These are phyloP conservation scores for Casuarina equisetifolia DNA, from an alignment of 306 rosid species.

Conservation along the genomic window DNA sequence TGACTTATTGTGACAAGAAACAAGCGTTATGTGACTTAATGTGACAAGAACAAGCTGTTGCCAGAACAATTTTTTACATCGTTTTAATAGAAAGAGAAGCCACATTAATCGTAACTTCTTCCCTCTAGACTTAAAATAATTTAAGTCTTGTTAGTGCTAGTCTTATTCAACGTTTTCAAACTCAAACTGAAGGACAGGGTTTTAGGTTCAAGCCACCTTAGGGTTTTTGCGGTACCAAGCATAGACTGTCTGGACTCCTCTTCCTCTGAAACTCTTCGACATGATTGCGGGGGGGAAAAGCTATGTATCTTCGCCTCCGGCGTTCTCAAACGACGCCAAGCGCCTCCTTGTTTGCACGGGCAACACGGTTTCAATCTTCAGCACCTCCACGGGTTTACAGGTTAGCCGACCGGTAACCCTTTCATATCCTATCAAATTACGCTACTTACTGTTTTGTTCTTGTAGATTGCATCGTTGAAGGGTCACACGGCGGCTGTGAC, in stretches of 20 bases:
- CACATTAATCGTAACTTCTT: too few relatives aligned
- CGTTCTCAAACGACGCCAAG: constrained; percentile 76
- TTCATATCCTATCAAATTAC: background rate
- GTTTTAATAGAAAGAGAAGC: too few relatives aligned
- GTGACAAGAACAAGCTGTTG: too few relatives aligned
- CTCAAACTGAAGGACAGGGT: background rate
- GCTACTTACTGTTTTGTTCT: background rate
- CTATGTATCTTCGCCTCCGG: constrained; percentile 67
- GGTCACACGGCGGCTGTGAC: constrained; percentile 74
- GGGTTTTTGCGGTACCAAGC: background rate
- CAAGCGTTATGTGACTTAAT: too few relatives aligned
- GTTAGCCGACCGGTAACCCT: constrained; percentile 21
- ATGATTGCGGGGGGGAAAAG: constrained; percentile 71
- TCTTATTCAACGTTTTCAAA: background rate
- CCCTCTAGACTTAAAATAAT: too few relatives aligned
- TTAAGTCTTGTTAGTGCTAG: too few relatives aligned
- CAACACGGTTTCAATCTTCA: constrained; percentile 63
- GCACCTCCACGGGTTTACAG: constrained; percentile 71
- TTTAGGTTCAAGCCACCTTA: background rate
- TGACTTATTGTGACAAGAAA: too few relatives aligned
- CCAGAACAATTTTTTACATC: too few relatives aligned
- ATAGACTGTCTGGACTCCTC: background rate
- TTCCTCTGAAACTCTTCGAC: background rate
- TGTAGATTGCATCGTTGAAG: constrained; percentile 49
- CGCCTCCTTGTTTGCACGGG: constrained; percentile 72